Evolutionary conservation across 108 stramenopile species (phyloP).

Genomic region (Aureococcus anophagefferens): DNA sequence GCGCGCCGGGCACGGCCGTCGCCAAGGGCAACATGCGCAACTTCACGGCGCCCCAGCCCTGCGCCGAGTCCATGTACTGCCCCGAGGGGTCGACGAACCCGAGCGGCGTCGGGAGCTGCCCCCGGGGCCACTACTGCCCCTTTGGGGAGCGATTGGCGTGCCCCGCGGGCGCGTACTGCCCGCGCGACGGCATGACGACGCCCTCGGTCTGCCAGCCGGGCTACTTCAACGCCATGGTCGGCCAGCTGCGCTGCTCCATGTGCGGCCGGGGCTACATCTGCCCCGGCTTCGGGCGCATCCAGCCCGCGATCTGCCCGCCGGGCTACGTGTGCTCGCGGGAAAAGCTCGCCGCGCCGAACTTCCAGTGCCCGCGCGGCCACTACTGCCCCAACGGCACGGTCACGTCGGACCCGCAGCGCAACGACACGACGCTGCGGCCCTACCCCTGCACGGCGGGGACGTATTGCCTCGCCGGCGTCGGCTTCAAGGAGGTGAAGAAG

Average conservation of each 20-base stretch:
- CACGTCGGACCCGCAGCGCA: conserved; percentile 56
- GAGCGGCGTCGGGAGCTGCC: conserved; percentile 38
- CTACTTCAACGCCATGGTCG: conserved; percentile 40
- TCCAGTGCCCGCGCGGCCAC: conserved; percentile 59
- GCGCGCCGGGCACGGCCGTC: conserved; percentile 42
- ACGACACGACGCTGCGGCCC: conserved; percentile 57
- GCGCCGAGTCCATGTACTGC: conserved; percentile 51
- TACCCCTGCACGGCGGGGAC: conserved; percentile 54
- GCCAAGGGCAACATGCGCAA: conserved; percentile 22
- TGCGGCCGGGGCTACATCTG: conserved; percentile 55
- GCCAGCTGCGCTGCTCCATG: conserved; percentile 27
- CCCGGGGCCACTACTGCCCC: conserved; percentile 47
- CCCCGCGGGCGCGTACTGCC: conserved; percentile 51
- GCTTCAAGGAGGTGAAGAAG: conserved; percentile 17
- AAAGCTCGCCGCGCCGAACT: conserved; percentile 53
- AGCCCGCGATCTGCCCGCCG: conserved; percentile 47
- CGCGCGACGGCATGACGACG: conserved; percentile 29
- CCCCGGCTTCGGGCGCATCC: conserved; percentile 49
- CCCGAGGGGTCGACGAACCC: conserved; percentile 47
- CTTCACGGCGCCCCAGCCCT: conserved; percentile 50
- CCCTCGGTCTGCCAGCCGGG: conserved; percentile 50
- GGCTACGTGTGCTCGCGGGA: conserved; percentile 38
- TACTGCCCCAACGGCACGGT: conserved; percentile 68
- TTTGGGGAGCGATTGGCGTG: conserved; percentile 33
- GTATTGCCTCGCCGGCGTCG: conserved; percentile 51